A percentile compares a stretch with the other conserved stretches of the same genome.
These are phyloP conservation scores for Ophiostoma fasciatum DNA, from an alignment of 2,329 filamentous ascomycete species.

Conservation along the genomic window DNA sequence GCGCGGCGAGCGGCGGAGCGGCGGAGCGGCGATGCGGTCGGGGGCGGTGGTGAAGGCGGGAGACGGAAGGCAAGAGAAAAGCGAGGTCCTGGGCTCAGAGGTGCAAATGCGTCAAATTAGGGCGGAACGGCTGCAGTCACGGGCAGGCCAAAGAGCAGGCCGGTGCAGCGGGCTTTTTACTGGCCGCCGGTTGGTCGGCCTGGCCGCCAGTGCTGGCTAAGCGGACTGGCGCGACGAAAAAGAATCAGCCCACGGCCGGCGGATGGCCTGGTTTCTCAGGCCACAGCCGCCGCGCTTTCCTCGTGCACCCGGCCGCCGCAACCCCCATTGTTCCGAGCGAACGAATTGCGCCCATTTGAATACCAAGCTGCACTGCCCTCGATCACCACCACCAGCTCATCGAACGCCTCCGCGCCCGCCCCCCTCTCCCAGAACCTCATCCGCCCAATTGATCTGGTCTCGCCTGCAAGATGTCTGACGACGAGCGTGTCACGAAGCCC, in stretches of 20 bases:
- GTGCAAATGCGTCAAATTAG: slow-evolving; percentile 10
- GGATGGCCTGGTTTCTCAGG: slow-evolving; percentile 3
- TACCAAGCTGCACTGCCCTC: slow-evolving; percentile 9
- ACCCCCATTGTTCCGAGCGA: slow-evolving; percentile 10
- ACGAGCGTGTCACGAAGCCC: slow-evolving; percentile 84
- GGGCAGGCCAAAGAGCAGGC: neutral
- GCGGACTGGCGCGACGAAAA: slow-evolving; percentile 1
- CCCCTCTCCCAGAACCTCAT: slow-evolving; percentile 15
- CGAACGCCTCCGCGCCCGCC: slow-evolving; percentile 17
- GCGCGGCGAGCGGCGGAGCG: neutral
- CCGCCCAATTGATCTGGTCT: slow-evolving; percentile 16
- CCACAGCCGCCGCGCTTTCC: neutral
- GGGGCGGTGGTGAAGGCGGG: too few relatives aligned
- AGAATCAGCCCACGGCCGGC: slow-evolving; percentile 7
- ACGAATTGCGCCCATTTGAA: slow-evolving; percentile 13
- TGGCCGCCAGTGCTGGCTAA: neutral
- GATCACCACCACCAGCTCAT: slow-evolving; percentile 11
- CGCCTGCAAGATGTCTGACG: slow-evolving; percentile 72
- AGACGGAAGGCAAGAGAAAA: slow-evolving; percentile 2
- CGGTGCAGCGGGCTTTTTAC: slow-evolving; percentile 4
- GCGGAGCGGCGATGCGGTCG: neutral
- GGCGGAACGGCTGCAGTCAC: slow-evolving; percentile 1
- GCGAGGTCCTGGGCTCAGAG: slow-evolving; percentile 9
- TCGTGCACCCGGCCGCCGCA: slow-evolving; percentile 10
- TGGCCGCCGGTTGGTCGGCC: slow-evolving; percentile 11